These are phyloP conservation scores for Xerocomellus chrysenteron DNA, from an alignment of 768 basidiomycete genomes.

Conservation along the genomic window DNA sequence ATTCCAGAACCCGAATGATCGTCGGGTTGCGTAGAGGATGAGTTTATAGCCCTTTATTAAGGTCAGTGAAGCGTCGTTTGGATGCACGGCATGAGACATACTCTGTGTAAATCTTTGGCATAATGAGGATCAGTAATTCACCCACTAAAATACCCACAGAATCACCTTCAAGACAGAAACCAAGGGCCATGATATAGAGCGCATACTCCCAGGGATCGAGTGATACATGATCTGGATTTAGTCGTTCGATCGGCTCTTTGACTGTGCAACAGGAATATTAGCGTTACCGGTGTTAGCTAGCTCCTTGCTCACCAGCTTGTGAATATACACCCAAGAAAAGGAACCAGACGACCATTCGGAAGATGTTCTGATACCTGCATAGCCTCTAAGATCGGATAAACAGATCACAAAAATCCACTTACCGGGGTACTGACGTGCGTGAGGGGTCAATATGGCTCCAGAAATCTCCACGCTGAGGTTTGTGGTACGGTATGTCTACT, in stretches of 20 bases:
- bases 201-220: conserved; percentile 80
- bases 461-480: conserved; percentile 51
- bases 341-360: conserved; percentile 76
- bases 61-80: not conserved
- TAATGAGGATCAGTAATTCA: conserved; percentile 40
- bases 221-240: conserved; percentile 51
- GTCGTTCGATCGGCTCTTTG: conserved; percentile 70
- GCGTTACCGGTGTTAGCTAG: not conserved
- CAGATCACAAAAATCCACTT: not conserved
- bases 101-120: conserved; percentile 24
- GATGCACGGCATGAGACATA: conserved; percentile 6
- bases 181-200: conserved; percentile 74
- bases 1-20: conserved; percentile 83
- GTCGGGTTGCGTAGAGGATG: conserved; percentile 72
- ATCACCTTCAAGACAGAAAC: conserved; percentile 79
- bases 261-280: conserved; percentile 41
- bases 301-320: conserved; percentile 62
- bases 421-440: conserved; percentile 80
- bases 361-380: conserved; percentile 77
- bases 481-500: conserved; percentile 67
- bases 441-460: conserved; percentile 75
- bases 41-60: conserved; percentile 61
- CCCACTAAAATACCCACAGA: conserved; percentile 1
- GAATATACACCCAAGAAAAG: conserved; percentile 80
- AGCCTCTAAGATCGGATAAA: not conserved